Evolutionary conservation across 1,284 basidiomycete genomes (phyloP), one percentile per base, ranked within the genome.

Genomic region (Earliella scabrosa): DNA sequence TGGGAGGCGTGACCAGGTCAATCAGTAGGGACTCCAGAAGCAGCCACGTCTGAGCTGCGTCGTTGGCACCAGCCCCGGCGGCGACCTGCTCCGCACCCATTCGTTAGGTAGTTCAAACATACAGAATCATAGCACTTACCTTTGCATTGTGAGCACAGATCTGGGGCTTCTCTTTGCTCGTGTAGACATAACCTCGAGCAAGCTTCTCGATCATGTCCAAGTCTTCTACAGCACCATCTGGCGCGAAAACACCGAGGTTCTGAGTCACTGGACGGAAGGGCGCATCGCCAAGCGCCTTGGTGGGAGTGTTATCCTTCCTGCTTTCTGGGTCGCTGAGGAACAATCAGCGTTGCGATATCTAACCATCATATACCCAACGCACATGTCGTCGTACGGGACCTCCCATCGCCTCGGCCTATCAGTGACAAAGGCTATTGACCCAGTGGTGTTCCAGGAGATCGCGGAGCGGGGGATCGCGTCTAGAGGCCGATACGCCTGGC

Each of bases 371-470:
- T 3, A 13, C 20, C 3, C 75, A 10, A 11, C 88, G 66, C 66
- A 93, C 92, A 90, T 68, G 67, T 95, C 93, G 64, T 95, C 93
- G 63, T 91, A 95, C 0, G 93, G 93, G 0, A 90, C 71, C 65
- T 94, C 92, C 75, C 86, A 90, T 29, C 69, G 69, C 20, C 71
- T 69, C 50, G 79, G 80, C 18, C 74, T 73, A 58, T 92, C 90
- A 1, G 84, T 68, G 4, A 88, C 86, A 63, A 93, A 93, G 1
- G 85, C 79, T 31, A 95, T 68, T 5, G 88, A 81, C 0, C 91
- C 91, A 38, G 80, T 76, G 0, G 81, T 78, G 49, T 86, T 85
- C 91, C 92, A 95, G 0, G 86, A 78, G 9, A 85, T 66, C 0
- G 89, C 80, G 3, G 83, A 80, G 9, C 90, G 81, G 6, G 90